These are phyloP conservation scores for Recurvomyces mirabilis DNA, from an alignment of 495 filamentous ascomycete genomes.

Conservation along the genomic window DNA sequence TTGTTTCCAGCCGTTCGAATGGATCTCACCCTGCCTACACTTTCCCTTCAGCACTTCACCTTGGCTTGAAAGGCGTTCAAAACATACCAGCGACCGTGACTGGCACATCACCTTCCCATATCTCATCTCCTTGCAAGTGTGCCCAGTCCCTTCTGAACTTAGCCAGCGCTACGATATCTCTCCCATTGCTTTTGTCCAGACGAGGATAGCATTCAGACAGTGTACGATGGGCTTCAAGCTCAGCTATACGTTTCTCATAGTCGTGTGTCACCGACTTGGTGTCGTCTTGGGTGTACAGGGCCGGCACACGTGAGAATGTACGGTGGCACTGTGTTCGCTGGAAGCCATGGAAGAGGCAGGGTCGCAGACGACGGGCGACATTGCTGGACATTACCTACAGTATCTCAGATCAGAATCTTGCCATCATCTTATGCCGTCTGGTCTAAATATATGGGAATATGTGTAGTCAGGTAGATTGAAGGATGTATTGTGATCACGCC, in stretches of 20 bases:
- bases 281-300: not conserved
- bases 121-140: too few species aligned
- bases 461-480: too few species aligned
- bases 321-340: not conserved
- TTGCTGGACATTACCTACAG: not conserved
- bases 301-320: not conserved
- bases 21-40: conserved; percentile 52
- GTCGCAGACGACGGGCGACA: conserved; percentile 6
- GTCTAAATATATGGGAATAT: too few species aligned
- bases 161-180: not conserved
- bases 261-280: conserved; percentile 12
- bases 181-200: not conserved
- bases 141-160: conserved; percentile 1
- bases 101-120: not conserved
- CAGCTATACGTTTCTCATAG: conserved; percentile 12
- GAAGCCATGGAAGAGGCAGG: conserved; percentile 10
- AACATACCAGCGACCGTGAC: conserved; percentile 3
- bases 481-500: conserved; percentile 54
- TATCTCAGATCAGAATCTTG: too few species aligned
- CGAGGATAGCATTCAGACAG: conserved; percentile 13
- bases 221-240: conserved; percentile 4
- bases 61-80: not conserved
- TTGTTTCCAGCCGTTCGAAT: conserved; percentile 51
- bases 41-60: conserved; percentile 20
- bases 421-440: too few species aligned